These are phyloP conservation scores for Claviceps digitariae DNA, from an alignment of 2,329 filamentous ascomycete genomes.

Conservation along the genomic window DNA sequence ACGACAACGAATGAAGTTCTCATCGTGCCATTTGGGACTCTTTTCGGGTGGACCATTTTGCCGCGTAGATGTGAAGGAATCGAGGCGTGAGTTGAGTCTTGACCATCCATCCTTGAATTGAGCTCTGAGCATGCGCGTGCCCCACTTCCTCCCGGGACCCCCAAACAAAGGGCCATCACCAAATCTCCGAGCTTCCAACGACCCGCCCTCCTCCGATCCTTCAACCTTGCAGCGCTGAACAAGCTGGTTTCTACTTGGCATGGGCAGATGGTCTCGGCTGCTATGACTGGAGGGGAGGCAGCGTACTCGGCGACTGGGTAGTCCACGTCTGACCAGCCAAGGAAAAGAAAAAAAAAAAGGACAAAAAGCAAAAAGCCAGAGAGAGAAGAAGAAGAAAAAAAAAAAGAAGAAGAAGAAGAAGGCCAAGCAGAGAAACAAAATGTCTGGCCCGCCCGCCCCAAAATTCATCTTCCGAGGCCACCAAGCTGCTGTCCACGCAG, in stretches of 20 bases:
- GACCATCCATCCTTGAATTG: too few relatives aligned
- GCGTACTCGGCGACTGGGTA: background rate
- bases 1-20: too few relatives aligned
- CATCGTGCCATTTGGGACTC: too few relatives aligned
- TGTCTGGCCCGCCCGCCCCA: constrained; percentile 24
- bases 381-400: background rate
- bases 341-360: background rate
- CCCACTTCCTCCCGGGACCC: too few relatives aligned
- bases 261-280: background rate
- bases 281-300: background rate
- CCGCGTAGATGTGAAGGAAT: too few relatives aligned
- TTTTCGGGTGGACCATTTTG: too few relatives aligned
- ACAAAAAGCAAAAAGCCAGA: too few relatives aligned
- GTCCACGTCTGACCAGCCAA: background rate
- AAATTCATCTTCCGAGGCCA: constrained; percentile 72
- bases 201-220: too few relatives aligned
- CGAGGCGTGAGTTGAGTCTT: too few relatives aligned
- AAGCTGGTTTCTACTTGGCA: background rate
- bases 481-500: constrained; percentile 61
- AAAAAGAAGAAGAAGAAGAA: background rate
- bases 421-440: constrained; percentile 5
- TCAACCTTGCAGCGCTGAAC: background rate
- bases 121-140: too few relatives aligned
- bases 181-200: too few relatives aligned
- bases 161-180: too few relatives aligned